These are phyloP conservation scores for Boletus edulis DNA, from an alignment of 768 basidiomycete species.

Conservation along the genomic window DNA sequence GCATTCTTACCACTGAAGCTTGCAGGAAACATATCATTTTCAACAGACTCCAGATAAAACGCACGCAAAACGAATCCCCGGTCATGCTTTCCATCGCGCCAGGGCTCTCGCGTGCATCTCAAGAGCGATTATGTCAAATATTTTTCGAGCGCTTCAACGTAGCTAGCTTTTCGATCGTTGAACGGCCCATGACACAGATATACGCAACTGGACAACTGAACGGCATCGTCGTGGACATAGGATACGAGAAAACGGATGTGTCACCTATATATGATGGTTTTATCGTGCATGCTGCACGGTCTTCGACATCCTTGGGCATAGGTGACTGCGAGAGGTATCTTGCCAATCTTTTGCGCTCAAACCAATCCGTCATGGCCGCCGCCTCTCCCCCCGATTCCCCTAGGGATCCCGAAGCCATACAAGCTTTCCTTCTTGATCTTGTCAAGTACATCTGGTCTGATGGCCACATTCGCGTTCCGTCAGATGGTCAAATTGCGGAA, in stretches of 20 bases:
- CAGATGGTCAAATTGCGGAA: conserved; percentile 66
- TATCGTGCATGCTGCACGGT: conserved; percentile 51
- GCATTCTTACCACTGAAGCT: conserved; percentile 4
- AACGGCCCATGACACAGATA: conserved; percentile 81
- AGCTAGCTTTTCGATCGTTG: conserved; percentile 75
- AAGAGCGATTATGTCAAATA: conserved; percentile 75
- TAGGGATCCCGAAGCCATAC: conserved; percentile 44
- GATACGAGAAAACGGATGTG: conserved; percentile 71
- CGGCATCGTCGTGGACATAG: conserved; percentile 83
- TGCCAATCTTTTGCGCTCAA: conserved; percentile 66
- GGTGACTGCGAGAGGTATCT: conserved; percentile 74
- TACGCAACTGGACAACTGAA: conserved; percentile 71
- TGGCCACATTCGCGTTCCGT: conserved; percentile 69
- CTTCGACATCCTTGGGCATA: conserved; percentile 63
- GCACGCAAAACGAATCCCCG: conserved; percentile 86
- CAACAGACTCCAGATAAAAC: conserved; percentile 66
- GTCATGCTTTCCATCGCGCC: conserved; percentile 70
- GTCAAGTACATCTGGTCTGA: conserved; percentile 61
- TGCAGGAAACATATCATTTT: conserved; percentile 85
- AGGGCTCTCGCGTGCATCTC: conserved; percentile 60
- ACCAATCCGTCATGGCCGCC: conserved; percentile 58
- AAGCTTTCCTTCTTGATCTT: conserved; percentile 58
- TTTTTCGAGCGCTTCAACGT: conserved; percentile 95
- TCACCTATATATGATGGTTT: conserved; percentile 75
- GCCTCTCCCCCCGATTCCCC: conserved; percentile 54